These are phyloP conservation scores for Apiospora koreana DNA, from an alignment of 2,329 filamentous ascomycete species.

Conservation along the genomic window DNA sequence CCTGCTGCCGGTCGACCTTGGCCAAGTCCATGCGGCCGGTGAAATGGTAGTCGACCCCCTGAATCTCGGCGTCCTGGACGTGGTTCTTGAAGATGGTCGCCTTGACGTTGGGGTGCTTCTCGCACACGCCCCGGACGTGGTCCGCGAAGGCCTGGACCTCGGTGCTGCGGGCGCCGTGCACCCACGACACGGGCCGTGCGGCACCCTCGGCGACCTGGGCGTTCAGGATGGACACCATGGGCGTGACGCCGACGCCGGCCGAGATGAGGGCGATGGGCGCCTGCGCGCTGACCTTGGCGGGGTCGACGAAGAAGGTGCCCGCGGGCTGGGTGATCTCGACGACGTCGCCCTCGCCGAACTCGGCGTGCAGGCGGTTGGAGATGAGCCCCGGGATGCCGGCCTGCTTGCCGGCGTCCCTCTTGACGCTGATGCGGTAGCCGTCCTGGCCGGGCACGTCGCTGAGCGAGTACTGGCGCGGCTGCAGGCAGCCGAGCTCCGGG, in stretches of 20 bases:
- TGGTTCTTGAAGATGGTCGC: slow-evolving; percentile 60
- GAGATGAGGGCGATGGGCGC: slow-evolving; percentile 66
- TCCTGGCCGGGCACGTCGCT: slow-evolving; percentile 55
- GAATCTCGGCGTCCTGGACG: slow-evolving; percentile 42
- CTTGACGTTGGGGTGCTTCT: slow-evolving; percentile 47
- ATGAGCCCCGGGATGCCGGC: slow-evolving; percentile 47
- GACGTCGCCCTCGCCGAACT: slow-evolving; percentile 50
- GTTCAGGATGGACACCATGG: slow-evolving; percentile 66
- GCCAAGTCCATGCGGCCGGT: slow-evolving; percentile 60
- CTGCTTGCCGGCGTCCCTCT: slow-evolving; percentile 53
- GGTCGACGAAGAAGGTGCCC: slow-evolving; percentile 64
- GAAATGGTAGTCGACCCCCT: slow-evolving; percentile 60
- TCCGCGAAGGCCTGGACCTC: slow-evolving; percentile 56
- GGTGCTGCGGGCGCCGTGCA: slow-evolving; percentile 59
- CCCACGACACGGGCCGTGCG: slow-evolving; percentile 57
- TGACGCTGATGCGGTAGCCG: slow-evolving; percentile 75
- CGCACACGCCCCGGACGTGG: slow-evolving; percentile 46
- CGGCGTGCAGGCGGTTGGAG: slow-evolving; percentile 53
- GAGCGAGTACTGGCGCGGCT: slow-evolving; percentile 76
- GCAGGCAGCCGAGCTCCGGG: slow-evolving; percentile 61
- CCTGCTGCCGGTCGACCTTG: slow-evolving; percentile 49
- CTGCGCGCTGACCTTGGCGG: slow-evolving; percentile 36
- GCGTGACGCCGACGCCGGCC: slow-evolving; percentile 69
- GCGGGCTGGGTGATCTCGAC: slow-evolving; percentile 57
- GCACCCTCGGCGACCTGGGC: slow-evolving; percentile 32